Base-by-base conservation (phyloP, 2,329 filamentous ascomycete genomes). In the Zasmidium cellare region DNA sequence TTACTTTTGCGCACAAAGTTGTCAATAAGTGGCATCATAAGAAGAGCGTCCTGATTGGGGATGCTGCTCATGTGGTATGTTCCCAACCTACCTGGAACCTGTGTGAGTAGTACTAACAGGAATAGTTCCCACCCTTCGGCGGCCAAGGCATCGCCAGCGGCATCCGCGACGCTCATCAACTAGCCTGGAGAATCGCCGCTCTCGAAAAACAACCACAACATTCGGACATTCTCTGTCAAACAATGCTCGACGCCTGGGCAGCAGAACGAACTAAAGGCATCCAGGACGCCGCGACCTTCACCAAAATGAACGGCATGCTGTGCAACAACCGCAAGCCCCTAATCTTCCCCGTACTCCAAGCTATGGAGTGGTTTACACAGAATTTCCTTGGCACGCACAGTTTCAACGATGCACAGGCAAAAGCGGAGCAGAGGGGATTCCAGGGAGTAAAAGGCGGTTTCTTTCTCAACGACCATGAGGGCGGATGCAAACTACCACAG, bases 1-100 rank as follows among this genome's bases (percentile, higher is more conserved):
- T 80, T 60, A 67, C 62, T 0, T 82, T 82, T 61, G 46, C 55
- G 0, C 76, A 77, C 19, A 73, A 76, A 54, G 76, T 76, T 45
- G 79, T 77, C 57, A 81, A 82, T 57, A 72, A 69, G 35, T 83
- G 80, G 80, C 72, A 73, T 19, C 62, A 72, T 12, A 71, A 69
- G 9, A 69, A 75, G 3, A 75, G 75, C 0, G 71, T 81, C 23
- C 67, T 83, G 0, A 77, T 75, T 45, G 80, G 80, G 16, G 80
- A 82, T 60, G 74, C 80, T 5, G 80, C 80, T 1, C 80, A 82
- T 64, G 80, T 55, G 24, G 35, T 41, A 31, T 7, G 14, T 31
- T 31, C 14, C 28, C 28, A 7, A 14, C 28, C 7, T 7, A 31
- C 28, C 28, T 31, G 7, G 7, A 31, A 14, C 14, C 7, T 31